phyloP scores from a whole-genome alignment of 106 monocot genomes.

The Dioscorea alata region DNA sequence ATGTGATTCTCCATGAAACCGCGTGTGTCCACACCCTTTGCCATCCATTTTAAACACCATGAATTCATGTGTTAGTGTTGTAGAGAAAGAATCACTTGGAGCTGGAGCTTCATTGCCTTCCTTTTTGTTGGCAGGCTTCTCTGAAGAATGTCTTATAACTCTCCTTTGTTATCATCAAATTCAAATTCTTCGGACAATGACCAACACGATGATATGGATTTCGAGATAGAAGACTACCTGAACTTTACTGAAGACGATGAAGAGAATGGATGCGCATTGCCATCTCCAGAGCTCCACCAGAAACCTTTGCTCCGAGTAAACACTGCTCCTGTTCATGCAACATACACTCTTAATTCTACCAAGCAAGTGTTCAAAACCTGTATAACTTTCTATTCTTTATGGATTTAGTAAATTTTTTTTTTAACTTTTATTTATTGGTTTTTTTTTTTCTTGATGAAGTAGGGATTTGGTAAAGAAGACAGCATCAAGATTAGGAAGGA shows the following conservation, averaged over 20 bases:
- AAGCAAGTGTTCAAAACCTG: background rate
- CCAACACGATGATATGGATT: background rate
- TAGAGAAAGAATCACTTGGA: background rate
- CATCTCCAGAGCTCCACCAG: background rate
- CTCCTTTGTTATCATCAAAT: background rate
- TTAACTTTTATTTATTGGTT: too few species aligned
- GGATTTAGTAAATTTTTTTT: background rate
- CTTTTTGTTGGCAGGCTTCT: background rate
- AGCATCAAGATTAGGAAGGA: background rate
- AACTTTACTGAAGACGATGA: background rate
- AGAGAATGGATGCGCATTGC: background rate
- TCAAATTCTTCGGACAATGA: background rate
- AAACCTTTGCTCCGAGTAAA: background rate
- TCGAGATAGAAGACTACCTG: background rate
- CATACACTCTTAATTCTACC: too few species aligned
- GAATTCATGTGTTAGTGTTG: background rate
- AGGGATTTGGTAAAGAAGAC: background rate
- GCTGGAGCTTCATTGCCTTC: background rate
- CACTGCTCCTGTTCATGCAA: background rate
- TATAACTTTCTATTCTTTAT: background rate
- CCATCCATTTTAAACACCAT: too few species aligned
- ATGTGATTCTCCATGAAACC: too few species aligned
- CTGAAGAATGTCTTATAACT: background rate
- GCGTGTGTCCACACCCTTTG: too few species aligned
- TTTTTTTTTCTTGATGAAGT: background rate